These are phyloP conservation scores for Ceriops tagal DNA, from an alignment of 345 rosid genomes.

Conservation along the genomic window DNA sequence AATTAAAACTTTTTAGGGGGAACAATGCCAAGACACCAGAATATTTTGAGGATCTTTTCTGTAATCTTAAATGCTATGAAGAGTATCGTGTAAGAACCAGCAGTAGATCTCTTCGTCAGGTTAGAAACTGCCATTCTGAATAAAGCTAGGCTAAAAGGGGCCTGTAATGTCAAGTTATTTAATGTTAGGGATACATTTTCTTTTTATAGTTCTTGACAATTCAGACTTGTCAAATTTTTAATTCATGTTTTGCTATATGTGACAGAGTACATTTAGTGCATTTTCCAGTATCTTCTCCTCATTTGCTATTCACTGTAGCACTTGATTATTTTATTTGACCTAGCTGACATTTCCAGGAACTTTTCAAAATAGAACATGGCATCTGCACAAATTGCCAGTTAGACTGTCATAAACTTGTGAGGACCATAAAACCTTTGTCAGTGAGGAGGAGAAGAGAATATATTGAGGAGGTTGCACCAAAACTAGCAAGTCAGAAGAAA, in stretches of 20 bases:
- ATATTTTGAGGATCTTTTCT: conserved; percentile 94
- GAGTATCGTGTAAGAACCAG: conserved; percentile 87
- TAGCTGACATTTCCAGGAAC: conserved; percentile 53
- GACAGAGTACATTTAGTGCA: neutral
- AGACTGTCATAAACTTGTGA: conserved; percentile 84
- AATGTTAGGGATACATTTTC: no score
- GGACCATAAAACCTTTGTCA: conserved; percentile 61
- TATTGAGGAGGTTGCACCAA: conserved; percentile 62
- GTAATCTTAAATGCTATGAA: conserved; percentile 77
- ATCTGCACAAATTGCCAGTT: conserved; percentile 74
- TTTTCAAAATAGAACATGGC: conserved; percentile 81
- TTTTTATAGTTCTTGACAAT: no score
- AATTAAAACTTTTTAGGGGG: conserved; percentile 46
- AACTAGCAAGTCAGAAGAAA: conserved; percentile 53
- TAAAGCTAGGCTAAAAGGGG: neutral
- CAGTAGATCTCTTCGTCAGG: conserved; percentile 74
- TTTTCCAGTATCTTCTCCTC: neutral
- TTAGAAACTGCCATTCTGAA: conserved; percentile 20
- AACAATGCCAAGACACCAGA: conserved; percentile 68
- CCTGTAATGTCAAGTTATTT: neutral
- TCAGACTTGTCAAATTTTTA: neutral
- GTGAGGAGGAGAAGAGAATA: conserved; percentile 53
- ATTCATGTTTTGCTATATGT: neutral
- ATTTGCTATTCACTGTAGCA: neutral
- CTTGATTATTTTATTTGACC: neutral